Evolutionary conservation across 306 rosid species (phyloP), one percentile per base, ranked within the genome.

Genomic region (Vicia villosa): DNA sequence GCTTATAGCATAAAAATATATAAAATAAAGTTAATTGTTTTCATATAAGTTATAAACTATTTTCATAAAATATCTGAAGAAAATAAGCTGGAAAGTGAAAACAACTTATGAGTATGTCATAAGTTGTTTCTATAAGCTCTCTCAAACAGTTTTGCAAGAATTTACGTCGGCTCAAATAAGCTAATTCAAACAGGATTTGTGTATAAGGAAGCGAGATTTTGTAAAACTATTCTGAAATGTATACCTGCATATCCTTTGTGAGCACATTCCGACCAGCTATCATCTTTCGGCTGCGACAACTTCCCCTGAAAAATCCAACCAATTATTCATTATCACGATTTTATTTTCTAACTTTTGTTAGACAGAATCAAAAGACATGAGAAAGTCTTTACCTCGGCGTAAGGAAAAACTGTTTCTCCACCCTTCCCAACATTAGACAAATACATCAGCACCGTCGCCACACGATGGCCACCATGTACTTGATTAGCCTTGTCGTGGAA

Each of bases 381-480:
- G 68, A 52, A 77, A 59, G 8, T 40, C 19, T 57, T 81, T 80
- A 94, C 99, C 92, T 71, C 80, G 1, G 92, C 13, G 57, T 88
- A 32, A 70, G 99, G 99, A 77, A 94, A 94, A 77, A 91, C 34
- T 17, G 99, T 94, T 74, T 94, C 99, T 30, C 99, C 99, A 47
- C 99, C 99, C 80, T 86, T 88, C 81, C 80, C 89, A 49, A 94
- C 87, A 66, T 83, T 59, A 42, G 99, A 91, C 83, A 94, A 76
- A 89, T 94, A 94, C 97, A 94, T 91, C 85, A 94, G 81, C 42
- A 94, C 87, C 8, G 99, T 94, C 72, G 96, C 97, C 17, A 91
- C 41, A 50, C 99, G 92, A 67, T 91, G 99, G 73, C 99, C 99
- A 70, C 99, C 99, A 64, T 72, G 4, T 55, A 78, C 13, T 61